Conservation (phyloP, 2,329 filamentous ascomycete genomes). For the Ascochyta lentis region DNA sequence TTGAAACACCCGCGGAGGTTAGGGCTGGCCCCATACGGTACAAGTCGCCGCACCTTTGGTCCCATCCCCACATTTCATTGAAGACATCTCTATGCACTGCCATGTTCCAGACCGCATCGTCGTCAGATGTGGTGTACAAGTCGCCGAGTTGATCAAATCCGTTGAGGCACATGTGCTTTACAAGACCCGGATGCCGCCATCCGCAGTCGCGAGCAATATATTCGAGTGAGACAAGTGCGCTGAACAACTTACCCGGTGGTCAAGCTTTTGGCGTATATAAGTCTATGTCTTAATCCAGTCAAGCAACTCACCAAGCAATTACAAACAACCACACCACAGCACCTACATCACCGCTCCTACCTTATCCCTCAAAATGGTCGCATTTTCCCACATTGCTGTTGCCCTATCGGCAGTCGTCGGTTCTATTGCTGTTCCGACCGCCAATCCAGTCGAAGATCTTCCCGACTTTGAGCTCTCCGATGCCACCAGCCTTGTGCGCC, state of each 20-base stretch:
- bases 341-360: neutral
- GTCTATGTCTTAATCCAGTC: slow-evolving; percentile 15
- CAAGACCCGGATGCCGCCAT: neutral
- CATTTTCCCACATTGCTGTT: slow-evolving; percentile 31
- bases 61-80: slow-evolving; percentile 6
- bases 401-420: slow-evolving; percentile 29
- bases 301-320: slow-evolving; percentile 14
- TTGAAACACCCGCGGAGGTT: slow-evolving; percentile 1
- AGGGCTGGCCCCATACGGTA: neutral
- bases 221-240: neutral
- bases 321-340: slow-evolving; percentile 4
- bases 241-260: slow-evolving; percentile 13
- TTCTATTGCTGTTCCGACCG: slow-evolving; percentile 33
- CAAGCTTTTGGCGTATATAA: slow-evolving; percentile 26
- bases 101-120: neutral
- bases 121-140: neutral
- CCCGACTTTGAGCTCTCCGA: slow-evolving; percentile 39
- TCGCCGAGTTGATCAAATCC: neutral
- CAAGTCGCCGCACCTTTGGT: neutral
- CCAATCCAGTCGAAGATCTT: slow-evolving; percentile 25
- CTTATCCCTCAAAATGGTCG: slow-evolving; percentile 30
- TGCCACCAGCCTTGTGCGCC: slow-evolving; percentile 23
- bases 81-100: neutral
- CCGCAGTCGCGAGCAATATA: slow-evolving; percentile 3
- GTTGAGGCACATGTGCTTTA: neutral